phyloP scores from a whole-genome alignment of 192 early-diverging fungal genomes.

The Blastocladiella britannica region DNA sequence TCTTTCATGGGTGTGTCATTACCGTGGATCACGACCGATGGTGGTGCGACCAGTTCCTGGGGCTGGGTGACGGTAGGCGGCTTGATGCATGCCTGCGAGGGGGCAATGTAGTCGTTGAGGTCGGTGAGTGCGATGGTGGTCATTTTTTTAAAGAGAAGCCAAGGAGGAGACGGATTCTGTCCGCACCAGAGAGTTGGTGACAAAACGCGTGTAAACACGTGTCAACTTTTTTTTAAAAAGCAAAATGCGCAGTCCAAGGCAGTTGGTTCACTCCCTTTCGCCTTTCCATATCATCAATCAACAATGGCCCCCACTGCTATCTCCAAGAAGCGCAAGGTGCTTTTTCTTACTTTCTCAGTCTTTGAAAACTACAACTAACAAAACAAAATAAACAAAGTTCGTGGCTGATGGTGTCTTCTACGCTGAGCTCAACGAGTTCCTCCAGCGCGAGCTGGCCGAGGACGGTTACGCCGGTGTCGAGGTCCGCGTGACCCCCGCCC shows the following conservation, averaged over 20 bases:
- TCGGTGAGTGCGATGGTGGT: slow-evolving; percentile 77
- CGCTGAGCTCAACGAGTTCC: slow-evolving; percentile 99
- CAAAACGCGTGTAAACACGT: too few relatives aligned
- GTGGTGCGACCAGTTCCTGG: slow-evolving; percentile 8
- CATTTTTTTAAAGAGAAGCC: too few relatives aligned
- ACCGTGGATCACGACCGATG: slow-evolving; percentile 8
- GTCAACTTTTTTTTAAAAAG: too few relatives aligned
- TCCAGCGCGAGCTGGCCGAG: slow-evolving; percentile 85
- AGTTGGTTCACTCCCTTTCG: too few relatives aligned
- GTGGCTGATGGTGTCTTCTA: slow-evolving; percentile 99
- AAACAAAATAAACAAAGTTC: too few relatives aligned
- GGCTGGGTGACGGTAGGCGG: slow-evolving; percentile 65
- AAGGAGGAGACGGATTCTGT: too few relatives aligned
- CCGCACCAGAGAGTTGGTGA: too few relatives aligned
- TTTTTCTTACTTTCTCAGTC: too few relatives aligned
- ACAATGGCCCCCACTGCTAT: neutral
- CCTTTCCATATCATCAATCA: too few relatives aligned
- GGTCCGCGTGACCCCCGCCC: slow-evolving; percentile 96
- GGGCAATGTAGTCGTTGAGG: slow-evolving; percentile 91
- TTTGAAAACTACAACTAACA: too few relatives aligned
- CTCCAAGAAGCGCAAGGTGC: neutral
- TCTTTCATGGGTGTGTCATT: neutral
- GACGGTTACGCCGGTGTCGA: slow-evolving; percentile 99
- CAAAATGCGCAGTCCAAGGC: too few relatives aligned
- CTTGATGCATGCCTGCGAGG: slow-evolving; percentile 94